Evolutionary conservation across 768 basidiomycete genomes (phyloP).

Genomic region (Tylopilus balloui): DNA sequence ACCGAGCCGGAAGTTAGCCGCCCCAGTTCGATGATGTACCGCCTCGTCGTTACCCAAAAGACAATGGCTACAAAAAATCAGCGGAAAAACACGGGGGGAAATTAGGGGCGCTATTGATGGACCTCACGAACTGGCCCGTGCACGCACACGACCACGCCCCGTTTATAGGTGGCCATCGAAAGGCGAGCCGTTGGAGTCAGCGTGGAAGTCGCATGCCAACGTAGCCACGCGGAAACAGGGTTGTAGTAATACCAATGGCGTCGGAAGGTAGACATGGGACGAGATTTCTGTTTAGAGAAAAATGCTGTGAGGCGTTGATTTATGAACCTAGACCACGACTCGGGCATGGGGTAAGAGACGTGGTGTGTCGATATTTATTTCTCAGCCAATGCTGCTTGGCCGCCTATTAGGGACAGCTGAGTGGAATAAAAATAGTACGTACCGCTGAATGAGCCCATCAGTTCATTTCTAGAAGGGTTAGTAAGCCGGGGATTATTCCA

Average conservation of each 20-base stretch:
- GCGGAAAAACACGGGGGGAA: slow-evolving; percentile 7
- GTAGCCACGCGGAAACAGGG: slow-evolving; percentile 22
- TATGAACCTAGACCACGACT: slow-evolving; percentile 9
- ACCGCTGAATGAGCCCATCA: not conserved
- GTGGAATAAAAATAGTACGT: slow-evolving; percentile 2
- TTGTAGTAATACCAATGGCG: slow-evolving; percentile 13
- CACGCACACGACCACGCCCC: not conserved
- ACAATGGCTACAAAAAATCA: slow-evolving; percentile 4
- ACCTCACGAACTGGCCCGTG: not conserved
- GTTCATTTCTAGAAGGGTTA: slow-evolving; percentile 12
- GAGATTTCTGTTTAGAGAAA: slow-evolving; percentile 12
- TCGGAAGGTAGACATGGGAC: slow-evolving; percentile 13
- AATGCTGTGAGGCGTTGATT: slow-evolving; percentile 19
- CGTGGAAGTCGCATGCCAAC: slow-evolving; percentile 18
- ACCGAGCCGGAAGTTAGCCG: slow-evolving; percentile 9
- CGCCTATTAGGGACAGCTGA: too few relatives aligned
- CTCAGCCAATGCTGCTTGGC: not conserved
- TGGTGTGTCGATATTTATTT: not conserved
- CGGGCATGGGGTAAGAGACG: not conserved
- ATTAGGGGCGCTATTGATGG: not conserved
- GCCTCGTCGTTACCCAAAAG: slow-evolving; percentile 16
- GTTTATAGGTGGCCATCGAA: not conserved
- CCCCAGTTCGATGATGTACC: slow-evolving; percentile 12
- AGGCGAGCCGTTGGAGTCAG: slow-evolving; percentile 5
- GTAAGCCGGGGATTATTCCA: not conserved